These are phyloP conservation scores for Fusarium decemcellulare DNA, from an alignment of 2,329 filamentous ascomycete species.

Conservation along the genomic window DNA sequence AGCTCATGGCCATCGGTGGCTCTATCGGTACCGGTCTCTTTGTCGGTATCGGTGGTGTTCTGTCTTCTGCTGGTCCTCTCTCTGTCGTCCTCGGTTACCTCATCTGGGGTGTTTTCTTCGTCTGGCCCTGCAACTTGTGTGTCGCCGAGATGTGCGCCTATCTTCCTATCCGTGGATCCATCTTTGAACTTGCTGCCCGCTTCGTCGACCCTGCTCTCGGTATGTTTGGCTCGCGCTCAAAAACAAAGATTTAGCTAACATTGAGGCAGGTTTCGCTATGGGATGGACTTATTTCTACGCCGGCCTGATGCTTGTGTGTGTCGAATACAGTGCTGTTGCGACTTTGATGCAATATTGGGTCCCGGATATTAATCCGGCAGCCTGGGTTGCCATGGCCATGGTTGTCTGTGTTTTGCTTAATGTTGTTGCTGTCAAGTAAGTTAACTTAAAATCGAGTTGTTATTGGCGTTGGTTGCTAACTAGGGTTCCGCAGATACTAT, in stretches of 20 bases:
- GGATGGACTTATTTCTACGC: conserved; percentile 2
- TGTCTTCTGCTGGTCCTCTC: neutral
- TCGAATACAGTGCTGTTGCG: neutral
- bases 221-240: neutral
- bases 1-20: conserved; percentile 62
- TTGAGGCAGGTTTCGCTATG: neutral
- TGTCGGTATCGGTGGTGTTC: neutral
- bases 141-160: neutral
- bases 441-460: conserved; percentile 3
- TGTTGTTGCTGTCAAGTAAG: neutral
- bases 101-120: neutral
- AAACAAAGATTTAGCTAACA: neutral
- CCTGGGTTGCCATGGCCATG: neutral
- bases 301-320: neutral
- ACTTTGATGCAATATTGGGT: neutral
- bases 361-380: neutral
- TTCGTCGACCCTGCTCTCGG: conserved; percentile 40
- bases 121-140: neutral
- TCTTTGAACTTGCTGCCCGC: neutral
- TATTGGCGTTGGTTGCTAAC: neutral
- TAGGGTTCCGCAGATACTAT: neutral
- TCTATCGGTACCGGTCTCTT: conserved; percentile 53
- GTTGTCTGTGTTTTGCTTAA: neutral
- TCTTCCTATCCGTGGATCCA: neutral
- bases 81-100: neutral